Conservation (phyloP, 345 rosid species). For the Mercurialis annua region DNA sequence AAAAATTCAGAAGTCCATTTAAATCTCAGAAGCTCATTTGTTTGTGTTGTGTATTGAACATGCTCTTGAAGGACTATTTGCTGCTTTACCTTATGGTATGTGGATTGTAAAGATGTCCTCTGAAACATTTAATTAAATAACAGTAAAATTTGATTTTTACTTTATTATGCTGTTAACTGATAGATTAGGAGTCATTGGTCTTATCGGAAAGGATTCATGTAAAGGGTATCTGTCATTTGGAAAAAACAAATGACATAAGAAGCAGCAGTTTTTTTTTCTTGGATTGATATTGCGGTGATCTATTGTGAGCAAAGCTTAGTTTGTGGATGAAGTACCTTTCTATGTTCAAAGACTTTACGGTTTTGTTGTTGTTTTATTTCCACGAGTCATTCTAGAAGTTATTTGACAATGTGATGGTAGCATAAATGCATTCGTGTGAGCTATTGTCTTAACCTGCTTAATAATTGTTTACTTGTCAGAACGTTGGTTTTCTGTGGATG, state of each 20-base stretch:
- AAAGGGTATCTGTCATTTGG: neutral
- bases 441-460: neutral
- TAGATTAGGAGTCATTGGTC: neutral
- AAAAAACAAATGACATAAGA: too few relatives aligned
- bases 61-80: too few relatives aligned
- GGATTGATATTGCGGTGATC: neutral
- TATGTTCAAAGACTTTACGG: neutral
- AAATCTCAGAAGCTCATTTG: too few relatives aligned
- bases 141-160: neutral
- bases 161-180: neutral
- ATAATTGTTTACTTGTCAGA: slow-evolving; percentile 41
- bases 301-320: neutral
- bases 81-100: neutral
- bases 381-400: neutral
- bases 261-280: neutral
- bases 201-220: neutral
- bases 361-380: neutral
- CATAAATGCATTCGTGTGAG: neutral
- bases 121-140: neutral
- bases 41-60: too few relatives aligned
- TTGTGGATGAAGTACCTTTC: neutral
- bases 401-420: neutral
- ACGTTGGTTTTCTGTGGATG: slow-evolving; percentile 75
- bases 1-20: neutral
- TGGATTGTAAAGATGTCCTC: neutral